Evolutionary conservation across 2,329 filamentous ascomycete genomes (phyloP).

Genomic region (Phoma herbarum): DNA sequence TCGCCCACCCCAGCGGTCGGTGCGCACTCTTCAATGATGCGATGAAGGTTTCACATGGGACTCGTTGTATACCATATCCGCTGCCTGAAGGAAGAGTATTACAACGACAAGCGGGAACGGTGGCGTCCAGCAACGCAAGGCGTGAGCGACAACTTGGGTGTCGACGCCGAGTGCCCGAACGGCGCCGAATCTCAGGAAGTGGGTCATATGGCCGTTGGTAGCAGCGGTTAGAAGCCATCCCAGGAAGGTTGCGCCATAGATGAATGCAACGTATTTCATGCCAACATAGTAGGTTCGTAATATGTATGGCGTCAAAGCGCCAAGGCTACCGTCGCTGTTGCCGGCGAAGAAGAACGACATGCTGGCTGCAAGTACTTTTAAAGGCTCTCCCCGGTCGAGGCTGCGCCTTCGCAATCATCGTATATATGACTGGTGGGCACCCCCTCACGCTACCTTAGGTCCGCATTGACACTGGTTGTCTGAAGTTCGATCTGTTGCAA

Average conservation of each 20-base stretch:
- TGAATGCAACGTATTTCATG: slow-evolving; percentile 55
- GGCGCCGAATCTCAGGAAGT: slow-evolving; percentile 64
- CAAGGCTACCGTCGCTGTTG: slow-evolving; percentile 70
- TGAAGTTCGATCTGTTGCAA: neutral
- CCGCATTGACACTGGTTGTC: neutral
- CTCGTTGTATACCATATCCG: slow-evolving; percentile 71
- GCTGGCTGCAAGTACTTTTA: slow-evolving; percentile 35
- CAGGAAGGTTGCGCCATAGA: slow-evolving; percentile 66
- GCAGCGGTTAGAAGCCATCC: slow-evolving; percentile 69
- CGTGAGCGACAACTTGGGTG: slow-evolving; percentile 64
- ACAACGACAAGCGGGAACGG: slow-evolving; percentile 66
- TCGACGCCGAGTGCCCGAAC: slow-evolving; percentile 65
- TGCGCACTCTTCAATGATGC: slow-evolving; percentile 62
- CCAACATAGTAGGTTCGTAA: slow-evolving; percentile 64
- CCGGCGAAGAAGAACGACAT: slow-evolving; percentile 73
- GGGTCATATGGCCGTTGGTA: slow-evolving; percentile 63
- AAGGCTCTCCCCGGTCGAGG: neutral
- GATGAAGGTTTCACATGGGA: slow-evolving; percentile 71
- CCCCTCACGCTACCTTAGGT: neutral
- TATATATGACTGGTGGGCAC: neutral
- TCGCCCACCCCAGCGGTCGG: slow-evolving; percentile 68
- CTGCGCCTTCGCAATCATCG: neutral
- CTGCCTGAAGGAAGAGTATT: slow-evolving; percentile 66
- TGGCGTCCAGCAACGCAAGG: slow-evolving; percentile 64
- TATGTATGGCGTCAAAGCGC: slow-evolving; percentile 70